A percentile compares a stretch with the other conserved stretches of the same genome.
Evolutionary conservation across 2,329 filamentous ascomycete species (phyloP).

Genomic region (Aspergillus chevalieri): DNA sequence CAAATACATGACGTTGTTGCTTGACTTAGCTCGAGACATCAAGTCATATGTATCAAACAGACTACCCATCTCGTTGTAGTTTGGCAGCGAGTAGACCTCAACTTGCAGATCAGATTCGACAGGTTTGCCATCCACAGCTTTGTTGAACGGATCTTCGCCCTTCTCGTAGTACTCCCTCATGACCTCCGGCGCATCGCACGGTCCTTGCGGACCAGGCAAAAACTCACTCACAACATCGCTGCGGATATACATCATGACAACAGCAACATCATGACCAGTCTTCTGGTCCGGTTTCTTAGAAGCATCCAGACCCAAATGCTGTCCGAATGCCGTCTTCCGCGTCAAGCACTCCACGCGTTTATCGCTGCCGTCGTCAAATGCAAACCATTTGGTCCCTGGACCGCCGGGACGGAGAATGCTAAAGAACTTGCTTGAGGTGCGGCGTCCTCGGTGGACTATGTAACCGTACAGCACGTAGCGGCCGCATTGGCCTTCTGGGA

Average conservation of each 20-base stretch:
- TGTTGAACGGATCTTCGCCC: slow-evolving; percentile 14
- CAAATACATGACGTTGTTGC: slow-evolving; percentile 30
- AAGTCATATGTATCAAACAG: slow-evolving; percentile 41
- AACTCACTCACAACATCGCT: slow-evolving; percentile 41
- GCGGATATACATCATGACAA: slow-evolving; percentile 53
- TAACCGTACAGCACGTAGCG: slow-evolving; percentile 56
- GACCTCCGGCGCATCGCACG: slow-evolving; percentile 43
- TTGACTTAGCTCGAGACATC: slow-evolving; percentile 32
- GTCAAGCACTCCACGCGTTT: slow-evolving; percentile 54
- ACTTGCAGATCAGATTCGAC: slow-evolving; percentile 25
- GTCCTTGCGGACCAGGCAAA: slow-evolving; percentile 38
- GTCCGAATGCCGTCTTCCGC: slow-evolving; percentile 47
- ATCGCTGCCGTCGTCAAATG: slow-evolving; percentile 51
- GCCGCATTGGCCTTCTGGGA: slow-evolving; percentile 28
- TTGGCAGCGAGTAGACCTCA: slow-evolving; percentile 35
- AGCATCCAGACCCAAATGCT: slow-evolving; percentile 43
- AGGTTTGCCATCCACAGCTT: slow-evolving; percentile 8
- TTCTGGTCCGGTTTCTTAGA: slow-evolving; percentile 38
- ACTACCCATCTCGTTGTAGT: slow-evolving; percentile 28
- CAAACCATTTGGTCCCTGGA: slow-evolving; percentile 52
- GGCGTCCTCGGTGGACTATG: slow-evolving; percentile 53
- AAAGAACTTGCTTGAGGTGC: slow-evolving; percentile 55
- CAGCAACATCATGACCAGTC: slow-evolving; percentile 45
- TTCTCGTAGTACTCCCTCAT: slow-evolving; percentile 36
- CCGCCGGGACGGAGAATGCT: slow-evolving; percentile 55